These are phyloP conservation scores for Sistotremastrum suecicum DNA, from an alignment of 768 basidiomycete genomes.

Conservation along the genomic window DNA sequence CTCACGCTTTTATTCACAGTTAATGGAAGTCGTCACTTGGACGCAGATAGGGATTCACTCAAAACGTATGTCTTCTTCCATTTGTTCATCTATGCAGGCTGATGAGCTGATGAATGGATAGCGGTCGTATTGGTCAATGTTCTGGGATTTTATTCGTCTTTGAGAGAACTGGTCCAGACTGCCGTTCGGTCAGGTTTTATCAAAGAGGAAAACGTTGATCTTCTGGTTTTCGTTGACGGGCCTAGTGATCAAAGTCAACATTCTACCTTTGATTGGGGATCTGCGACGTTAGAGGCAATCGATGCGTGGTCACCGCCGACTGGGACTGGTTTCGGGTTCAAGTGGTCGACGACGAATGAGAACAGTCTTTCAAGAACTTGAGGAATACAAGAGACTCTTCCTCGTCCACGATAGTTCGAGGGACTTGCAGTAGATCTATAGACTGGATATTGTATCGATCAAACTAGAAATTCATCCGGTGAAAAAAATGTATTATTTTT, in stretches of 20 bases:
- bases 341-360: neutral
- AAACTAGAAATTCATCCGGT: no score
- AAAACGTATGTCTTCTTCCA: conserved; percentile 42
- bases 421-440: no score
- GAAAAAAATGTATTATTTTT: no score
- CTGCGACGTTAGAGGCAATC: conserved; percentile 48
- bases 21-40: conserved; percentile 93
- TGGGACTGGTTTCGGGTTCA: no score
- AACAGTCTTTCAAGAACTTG: neutral
- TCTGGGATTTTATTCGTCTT: conserved; percentile 64
- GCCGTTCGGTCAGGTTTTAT: conserved; percentile 69
- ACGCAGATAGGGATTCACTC: conserved; percentile 79
- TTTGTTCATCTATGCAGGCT: neutral
- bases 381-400: no score
- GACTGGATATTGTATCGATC: no score
- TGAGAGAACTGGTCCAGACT: conserved; percentile 59
- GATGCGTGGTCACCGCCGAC: conserved; percentile 35
- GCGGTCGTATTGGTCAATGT: conserved; percentile 85
- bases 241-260: conserved; percentile 39
- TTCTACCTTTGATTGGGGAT: conserved; percentile 64
- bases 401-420: no score
- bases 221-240: conserved; percentile 68
- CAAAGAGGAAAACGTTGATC: conserved; percentile 35
- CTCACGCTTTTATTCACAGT: conserved; percentile 24
- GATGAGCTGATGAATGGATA: conserved; percentile 15